Percentiles rank a stretch among this genome's conserved stretches.
phyloP scores from a whole-genome alignment of 176 grass and related monocot species.

The Elaeis guineensis region DNA sequence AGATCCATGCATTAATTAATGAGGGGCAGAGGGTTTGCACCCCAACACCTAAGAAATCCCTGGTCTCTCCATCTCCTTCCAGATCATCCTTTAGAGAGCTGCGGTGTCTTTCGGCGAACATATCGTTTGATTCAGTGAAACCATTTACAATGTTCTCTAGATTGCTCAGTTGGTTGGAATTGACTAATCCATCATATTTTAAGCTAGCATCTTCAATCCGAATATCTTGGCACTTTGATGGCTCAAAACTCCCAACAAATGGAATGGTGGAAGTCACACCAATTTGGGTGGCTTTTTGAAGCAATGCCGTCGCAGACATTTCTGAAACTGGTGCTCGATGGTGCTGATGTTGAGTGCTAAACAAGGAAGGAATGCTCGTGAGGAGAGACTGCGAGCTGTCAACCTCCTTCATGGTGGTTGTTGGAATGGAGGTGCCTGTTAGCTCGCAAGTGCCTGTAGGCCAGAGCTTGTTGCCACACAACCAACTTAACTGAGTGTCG shows the following conservation, averaged over 20 bases:
- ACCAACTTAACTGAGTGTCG: too few species aligned
- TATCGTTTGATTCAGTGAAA: slow-evolving; percentile 31
- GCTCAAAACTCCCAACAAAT: slow-evolving; percentile 26
- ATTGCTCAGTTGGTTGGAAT: slow-evolving; percentile 20
- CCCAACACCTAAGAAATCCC: slow-evolving; percentile 88
- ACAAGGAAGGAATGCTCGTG: too few species aligned
- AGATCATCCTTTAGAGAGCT: slow-evolving; percentile 30
- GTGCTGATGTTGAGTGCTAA: background rate
- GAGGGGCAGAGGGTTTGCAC: slow-evolving; percentile 62
- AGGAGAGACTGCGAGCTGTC: too few species aligned
- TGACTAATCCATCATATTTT: slow-evolving; percentile 30
- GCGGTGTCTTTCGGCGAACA: slow-evolving; percentile 30
- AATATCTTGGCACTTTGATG: background rate
- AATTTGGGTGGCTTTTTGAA: slow-evolving; percentile 2
- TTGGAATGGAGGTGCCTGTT: too few species aligned
- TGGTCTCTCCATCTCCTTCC: slow-evolving; percentile 47
- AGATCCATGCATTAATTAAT: slow-evolving; percentile 69
- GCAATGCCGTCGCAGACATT: slow-evolving; percentile 7
- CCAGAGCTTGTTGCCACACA: too few species aligned
- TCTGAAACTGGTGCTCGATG: background rate
- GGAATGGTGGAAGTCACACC: slow-evolving; percentile 11
- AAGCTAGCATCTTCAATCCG: slow-evolving; percentile 20
- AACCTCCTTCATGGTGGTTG: too few species aligned
- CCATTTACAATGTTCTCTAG: slow-evolving; percentile 21
- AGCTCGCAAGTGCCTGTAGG: too few species aligned